Base-by-base conservation (phyloP, 2,329 filamentous ascomycete species). In the Nigrospora sphaerica region DNA sequence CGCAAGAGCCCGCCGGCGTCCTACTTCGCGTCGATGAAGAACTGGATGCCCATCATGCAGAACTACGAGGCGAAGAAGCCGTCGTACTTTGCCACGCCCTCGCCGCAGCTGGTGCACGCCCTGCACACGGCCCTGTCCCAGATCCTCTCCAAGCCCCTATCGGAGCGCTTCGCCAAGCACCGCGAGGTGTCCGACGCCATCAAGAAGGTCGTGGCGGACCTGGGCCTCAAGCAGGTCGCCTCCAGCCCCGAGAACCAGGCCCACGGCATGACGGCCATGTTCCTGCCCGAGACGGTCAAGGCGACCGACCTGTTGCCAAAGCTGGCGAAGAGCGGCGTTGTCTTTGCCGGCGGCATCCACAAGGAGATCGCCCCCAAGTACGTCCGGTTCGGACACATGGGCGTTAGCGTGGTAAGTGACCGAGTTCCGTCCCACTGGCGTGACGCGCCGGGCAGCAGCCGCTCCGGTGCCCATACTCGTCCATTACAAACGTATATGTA, bases 21-120 rank as follows among this genome's bases (percentile, higher is more conserved):
- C 18, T 98, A 97, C 78, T 98, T 96, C 68, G 91, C 88, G 46
- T 95, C 88, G 12, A 88, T 96, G 76, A 91, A 90, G 77, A 97
- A 97, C 71, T 98, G 93, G 93, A 74, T 91, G 47, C 92, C 92
- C 40, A 93, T 98, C 68, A 97, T 98, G 92, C 83, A 93, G 72
- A 97, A 96, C 72, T 98, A 98, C 69, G 93, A 98, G 73, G 88
- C 89, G 53, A 89, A 91, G 75, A 98, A 97, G 74, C 82, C 93
- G 34, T 95, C 90, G 2, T 98, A 98, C 75, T 98, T 98, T 62
- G 93, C 93, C 34, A 98, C 93, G 1, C 93, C 93, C 1, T 90
- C 91, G 5, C 93, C 93, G 13, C 93, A 98, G 70, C 81, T 98
- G 43, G 77, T 98, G 56, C 92, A 87, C 68, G 93, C 93, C 41